Percentiles rank a stretch among this genome's conserved stretches.
These are phyloP conservation scores for Cladosporium velox DNA, from an alignment of 2,329 filamentous ascomycete species.

Conservation along the genomic window DNA sequence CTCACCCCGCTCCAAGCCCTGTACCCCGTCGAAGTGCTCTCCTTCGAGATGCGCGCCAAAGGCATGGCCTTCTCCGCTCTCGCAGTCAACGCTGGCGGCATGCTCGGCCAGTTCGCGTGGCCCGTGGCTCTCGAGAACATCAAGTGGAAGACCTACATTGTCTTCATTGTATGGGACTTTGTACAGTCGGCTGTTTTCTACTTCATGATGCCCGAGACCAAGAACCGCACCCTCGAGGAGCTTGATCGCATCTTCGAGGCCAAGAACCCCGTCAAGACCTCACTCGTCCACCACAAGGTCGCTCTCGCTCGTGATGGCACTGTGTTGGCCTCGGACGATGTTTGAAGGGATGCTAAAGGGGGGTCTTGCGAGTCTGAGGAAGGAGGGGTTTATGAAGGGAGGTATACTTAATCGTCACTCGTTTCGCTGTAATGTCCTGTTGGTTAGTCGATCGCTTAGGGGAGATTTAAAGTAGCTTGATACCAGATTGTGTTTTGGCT, in stretches of 20 bases:
- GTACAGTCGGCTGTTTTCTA: conserved; percentile 39
- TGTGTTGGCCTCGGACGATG: conserved; percentile 29
- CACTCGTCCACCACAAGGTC: conserved; percentile 30
- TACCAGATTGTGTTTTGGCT: conserved; percentile 1
- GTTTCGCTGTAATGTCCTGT: conserved; percentile 7
- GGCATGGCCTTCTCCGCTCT: conserved; percentile 48
- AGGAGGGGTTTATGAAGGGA: background rate
- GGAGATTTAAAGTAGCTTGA: background rate
- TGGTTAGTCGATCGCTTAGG: background rate
- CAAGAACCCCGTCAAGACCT: conserved; percentile 43
- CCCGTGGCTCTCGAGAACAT: conserved; percentile 33
- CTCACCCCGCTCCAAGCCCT: conserved; percentile 37
- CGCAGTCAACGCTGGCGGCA: conserved; percentile 47
- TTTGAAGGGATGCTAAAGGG: conserved; percentile 5
- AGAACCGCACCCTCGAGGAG: conserved; percentile 49
- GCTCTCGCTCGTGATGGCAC: conserved; percentile 30
- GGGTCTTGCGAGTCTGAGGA: background rate
- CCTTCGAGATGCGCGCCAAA: conserved; percentile 49
- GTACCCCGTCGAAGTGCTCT: conserved; percentile 52
- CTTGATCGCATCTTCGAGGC: conserved; percentile 47
- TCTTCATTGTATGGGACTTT: conserved; percentile 38
- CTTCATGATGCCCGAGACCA: conserved; percentile 44
- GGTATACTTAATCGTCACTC: background rate
- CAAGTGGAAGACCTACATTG: conserved; percentile 34
- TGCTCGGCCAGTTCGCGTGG: conserved; percentile 42